These are phyloP conservation scores for Aspergillus carlsbadensis DNA, from an alignment of 495 filamentous ascomycete genomes.

Conservation along the genomic window DNA sequence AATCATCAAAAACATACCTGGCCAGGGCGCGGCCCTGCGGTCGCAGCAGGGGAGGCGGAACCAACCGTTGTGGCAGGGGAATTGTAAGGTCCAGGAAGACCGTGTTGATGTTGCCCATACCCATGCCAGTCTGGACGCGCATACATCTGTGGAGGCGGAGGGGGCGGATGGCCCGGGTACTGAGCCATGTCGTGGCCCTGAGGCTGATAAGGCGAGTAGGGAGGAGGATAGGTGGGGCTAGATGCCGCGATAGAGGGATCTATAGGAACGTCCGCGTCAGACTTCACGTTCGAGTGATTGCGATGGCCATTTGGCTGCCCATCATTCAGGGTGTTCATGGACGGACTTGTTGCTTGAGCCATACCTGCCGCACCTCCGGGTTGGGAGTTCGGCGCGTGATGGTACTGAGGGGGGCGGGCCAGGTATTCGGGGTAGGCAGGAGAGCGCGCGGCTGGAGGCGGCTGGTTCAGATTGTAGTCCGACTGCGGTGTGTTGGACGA, in stretches of 20 bases:
- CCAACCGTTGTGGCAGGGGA: constrained; percentile 61
- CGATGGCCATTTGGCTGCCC: constrained; percentile 64
- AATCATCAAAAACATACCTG: constrained; percentile 66
- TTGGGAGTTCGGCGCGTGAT: constrained; percentile 72
- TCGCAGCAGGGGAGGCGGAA: constrained; percentile 57
- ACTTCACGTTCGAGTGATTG: constrained; percentile 69
- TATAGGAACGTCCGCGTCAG: constrained; percentile 97
- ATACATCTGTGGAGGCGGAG: constrained; percentile 65
- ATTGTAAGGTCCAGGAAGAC: constrained; percentile 61
- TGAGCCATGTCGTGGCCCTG: constrained; percentile 79
- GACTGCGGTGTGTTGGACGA: constrained; percentile 81
- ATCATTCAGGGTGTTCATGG: constrained; percentile 75
- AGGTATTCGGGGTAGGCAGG: constrained; percentile 79
- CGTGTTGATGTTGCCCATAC: constrained; percentile 64
- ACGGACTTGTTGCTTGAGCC: constrained; percentile 98
- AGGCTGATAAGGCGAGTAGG: constrained; percentile 83
- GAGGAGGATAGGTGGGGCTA: constrained; percentile 84
- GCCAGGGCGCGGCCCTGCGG: constrained; percentile 61
- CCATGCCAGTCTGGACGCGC: constrained; percentile 82
- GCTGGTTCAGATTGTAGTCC: constrained; percentile 80
- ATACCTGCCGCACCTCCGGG: constrained; percentile 81
- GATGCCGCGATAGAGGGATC: constrained; percentile 95
- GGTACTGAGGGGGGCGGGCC: constrained; percentile 54
- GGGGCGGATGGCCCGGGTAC: constrained; percentile 55
- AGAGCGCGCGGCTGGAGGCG: constrained; percentile 71